Percentiles rank a stretch among this genome's conserved stretches.
Evolutionary conservation across 2,329 filamentous ascomycete species (phyloP).

Genomic region (Alternaria consortialis): DNA sequence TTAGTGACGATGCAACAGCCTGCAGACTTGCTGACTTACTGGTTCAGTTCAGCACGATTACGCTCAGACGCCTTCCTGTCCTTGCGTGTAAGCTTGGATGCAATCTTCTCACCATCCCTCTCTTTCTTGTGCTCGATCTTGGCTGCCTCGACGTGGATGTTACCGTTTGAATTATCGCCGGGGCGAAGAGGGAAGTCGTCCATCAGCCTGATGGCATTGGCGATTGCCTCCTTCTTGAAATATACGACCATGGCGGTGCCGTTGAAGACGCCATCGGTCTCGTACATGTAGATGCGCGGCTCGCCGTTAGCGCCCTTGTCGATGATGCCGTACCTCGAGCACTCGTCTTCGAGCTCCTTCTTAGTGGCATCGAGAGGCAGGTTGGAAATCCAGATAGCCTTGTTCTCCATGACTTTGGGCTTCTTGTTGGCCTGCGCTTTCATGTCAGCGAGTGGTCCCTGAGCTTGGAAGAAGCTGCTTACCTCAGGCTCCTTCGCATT

Average conservation of each 20-base stretch:
- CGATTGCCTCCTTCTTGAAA: slow-evolving; percentile 93
- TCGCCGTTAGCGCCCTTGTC: slow-evolving; percentile 90
- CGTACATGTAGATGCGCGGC: slow-evolving; percentile 93
- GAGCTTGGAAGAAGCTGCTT: slow-evolving; percentile 12
- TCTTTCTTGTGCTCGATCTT: slow-evolving; percentile 93
- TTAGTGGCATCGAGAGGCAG: slow-evolving; percentile 81
- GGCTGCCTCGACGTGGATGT: slow-evolving; percentile 82
- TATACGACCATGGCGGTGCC: slow-evolving; percentile 93
- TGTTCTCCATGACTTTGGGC: slow-evolving; percentile 68
- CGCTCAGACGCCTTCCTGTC: slow-evolving; percentile 91
- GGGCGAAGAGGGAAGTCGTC: slow-evolving; percentile 85
- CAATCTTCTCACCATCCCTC: slow-evolving; percentile 65
- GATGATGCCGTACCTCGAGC: slow-evolving; percentile 90
- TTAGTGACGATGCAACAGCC: slow-evolving; percentile 13
- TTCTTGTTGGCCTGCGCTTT: slow-evolving; percentile 35
- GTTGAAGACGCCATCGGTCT: slow-evolving; percentile 86
- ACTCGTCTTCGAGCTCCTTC: slow-evolving; percentile 82
- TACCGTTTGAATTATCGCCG: slow-evolving; percentile 54
- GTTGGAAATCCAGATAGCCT: slow-evolving; percentile 89
- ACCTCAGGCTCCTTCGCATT: slow-evolving; percentile 29
- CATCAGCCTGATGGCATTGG: slow-evolving; percentile 80
- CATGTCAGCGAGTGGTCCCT: slow-evolving; percentile 37
- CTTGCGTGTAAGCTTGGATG: slow-evolving; percentile 63
- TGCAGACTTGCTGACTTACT: slow-evolving; percentile 48
- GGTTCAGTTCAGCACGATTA: slow-evolving; percentile 87